Percentiles rank a stretch among this genome's conserved stretches.
phyloP scores from a whole-genome alignment of 2,329 filamentous ascomycete genomes.

The Byssochlamys sp. region DNA sequence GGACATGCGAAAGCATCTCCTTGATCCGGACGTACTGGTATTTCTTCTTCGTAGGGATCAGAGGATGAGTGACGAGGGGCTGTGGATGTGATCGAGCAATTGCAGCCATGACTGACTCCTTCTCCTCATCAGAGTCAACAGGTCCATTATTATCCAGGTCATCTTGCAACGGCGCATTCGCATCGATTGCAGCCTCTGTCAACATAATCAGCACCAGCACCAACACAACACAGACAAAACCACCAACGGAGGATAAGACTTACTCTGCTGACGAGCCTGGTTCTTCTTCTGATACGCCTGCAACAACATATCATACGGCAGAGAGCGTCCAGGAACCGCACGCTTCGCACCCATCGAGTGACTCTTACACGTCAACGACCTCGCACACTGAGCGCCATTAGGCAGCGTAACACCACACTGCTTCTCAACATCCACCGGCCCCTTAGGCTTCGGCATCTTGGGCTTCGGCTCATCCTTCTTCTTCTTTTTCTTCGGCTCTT shows the following conservation, averaged over 20 bases:
- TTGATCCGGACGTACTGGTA: constrained; percentile 56
- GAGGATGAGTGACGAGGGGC: constrained; percentile 59
- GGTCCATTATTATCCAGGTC: constrained; percentile 71
- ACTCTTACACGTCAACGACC: constrained; percentile 85
- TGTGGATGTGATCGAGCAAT: constrained; percentile 65
- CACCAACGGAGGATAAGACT: constrained; percentile 27
- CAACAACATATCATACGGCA: constrained; percentile 87
- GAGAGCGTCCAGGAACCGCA: constrained; percentile 71
- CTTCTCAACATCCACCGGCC: constrained; percentile 84
- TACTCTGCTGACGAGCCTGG: constrained; percentile 93
- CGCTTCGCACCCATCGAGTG: constrained; percentile 93
- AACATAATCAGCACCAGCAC: constrained; percentile 1
- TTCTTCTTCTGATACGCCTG: constrained; percentile 94
- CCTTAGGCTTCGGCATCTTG: constrained; percentile 76
- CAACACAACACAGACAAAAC: background rate
- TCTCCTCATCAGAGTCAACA: constrained; percentile 91
- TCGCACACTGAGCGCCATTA: constrained; percentile 77
- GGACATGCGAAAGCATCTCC: constrained; percentile 52
- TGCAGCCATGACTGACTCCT: constrained; percentile 74
- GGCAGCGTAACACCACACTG: constrained; percentile 82
- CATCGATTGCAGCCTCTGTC: constrained; percentile 83
- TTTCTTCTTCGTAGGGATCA: constrained; percentile 42
- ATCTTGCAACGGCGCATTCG: constrained; percentile 80
- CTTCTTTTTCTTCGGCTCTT: constrained; percentile 79
- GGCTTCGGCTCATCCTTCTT: constrained; percentile 87